Percentiles rank a stretch among this genome's conserved stretches.
These are phyloP conservation scores for Pichia paraexigua DNA, from an alignment of 805 yeast genomes.

Conservation along the genomic window DNA sequence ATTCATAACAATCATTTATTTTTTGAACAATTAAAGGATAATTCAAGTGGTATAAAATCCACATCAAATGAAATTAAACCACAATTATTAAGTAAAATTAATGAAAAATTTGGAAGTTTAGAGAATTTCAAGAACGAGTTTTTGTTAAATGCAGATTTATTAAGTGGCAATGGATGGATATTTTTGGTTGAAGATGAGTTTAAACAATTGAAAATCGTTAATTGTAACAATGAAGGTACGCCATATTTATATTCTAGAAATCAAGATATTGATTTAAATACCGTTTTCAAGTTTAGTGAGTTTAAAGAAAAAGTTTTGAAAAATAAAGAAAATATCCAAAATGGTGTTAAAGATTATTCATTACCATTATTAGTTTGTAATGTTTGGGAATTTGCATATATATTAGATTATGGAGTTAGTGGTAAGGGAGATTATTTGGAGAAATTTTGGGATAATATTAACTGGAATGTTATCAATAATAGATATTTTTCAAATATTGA, in stretches of 20 bases:
- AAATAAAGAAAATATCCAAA: conserved; percentile 16
- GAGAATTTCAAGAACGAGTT: conserved; percentile 46
- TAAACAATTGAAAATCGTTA: conserved; percentile 46
- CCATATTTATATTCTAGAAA: conserved; percentile 64
- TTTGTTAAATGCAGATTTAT: conserved; percentile 41
- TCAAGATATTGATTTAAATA: conserved; percentile 70
- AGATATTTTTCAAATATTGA: conserved; percentile 24
- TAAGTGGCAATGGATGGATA: conserved; percentile 68
- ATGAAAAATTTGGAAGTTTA: conserved; percentile 34
- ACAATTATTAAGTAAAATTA: conserved; percentile 26
- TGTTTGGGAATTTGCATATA: conserved; percentile 86
- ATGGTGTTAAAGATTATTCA: conserved; percentile 47
- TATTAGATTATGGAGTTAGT: conserved; percentile 72
- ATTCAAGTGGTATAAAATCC: conserved; percentile 6
- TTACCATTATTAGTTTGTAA: conserved; percentile 72
- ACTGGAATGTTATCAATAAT: conserved; percentile 72
- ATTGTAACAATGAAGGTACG: conserved; percentile 67
- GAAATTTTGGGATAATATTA: conserved; percentile 67
- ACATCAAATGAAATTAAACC: conserved; percentile 18
- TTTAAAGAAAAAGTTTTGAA: conserved; percentile 38
- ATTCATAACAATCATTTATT: conserved; percentile 89
- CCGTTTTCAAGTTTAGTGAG: conserved; percentile 53
- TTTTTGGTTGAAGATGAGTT: conserved; percentile 60
- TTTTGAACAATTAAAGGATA: conserved; percentile 49
- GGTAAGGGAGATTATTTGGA: conserved; percentile 71